phyloP scores from a whole-genome alignment of 495 filamentous ascomycete genomes.

The Podospora australis region DNA sequence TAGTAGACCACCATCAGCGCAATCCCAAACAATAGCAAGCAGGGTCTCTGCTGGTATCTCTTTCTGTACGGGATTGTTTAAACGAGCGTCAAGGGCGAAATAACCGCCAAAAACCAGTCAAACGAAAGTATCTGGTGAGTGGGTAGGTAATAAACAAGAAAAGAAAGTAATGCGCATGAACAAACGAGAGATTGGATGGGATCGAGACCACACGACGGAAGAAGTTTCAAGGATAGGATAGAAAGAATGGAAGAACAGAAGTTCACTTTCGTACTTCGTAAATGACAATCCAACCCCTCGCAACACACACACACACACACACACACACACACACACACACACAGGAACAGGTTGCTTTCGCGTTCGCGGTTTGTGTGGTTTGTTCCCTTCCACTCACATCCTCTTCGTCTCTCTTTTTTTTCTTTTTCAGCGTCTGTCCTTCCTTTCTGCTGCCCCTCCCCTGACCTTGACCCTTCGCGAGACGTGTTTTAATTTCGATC shows the following conservation, averaged over 20 bases:
- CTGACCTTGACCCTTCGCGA: conserved; percentile 10
- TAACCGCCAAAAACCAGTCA: not conserved
- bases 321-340: too few species aligned
- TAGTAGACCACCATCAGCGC: too few species aligned
- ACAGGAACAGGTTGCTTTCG: not conserved
- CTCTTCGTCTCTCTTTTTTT: not conserved
- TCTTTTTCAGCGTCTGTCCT: not conserved
- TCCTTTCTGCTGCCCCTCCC: conserved; percentile 1
- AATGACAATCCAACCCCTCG: too few species aligned
- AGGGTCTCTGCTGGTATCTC: too few species aligned
- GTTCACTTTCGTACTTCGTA: not conserved
- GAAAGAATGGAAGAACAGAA: not conserved
- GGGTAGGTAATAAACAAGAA: too few species aligned
- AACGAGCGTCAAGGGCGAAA: not conserved
- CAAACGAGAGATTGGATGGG: not conserved
- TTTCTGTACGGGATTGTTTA: too few species aligned
- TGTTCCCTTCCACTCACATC: too few species aligned
- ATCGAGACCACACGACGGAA: not conserved
- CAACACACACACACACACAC: too few species aligned
- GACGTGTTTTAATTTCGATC: conserved; percentile 28
- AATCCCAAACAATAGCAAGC: too few species aligned
- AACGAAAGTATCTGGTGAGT: not conserved
- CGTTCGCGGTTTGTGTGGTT: not conserved
- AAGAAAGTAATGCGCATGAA: not conserved
- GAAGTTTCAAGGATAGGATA: not conserved